Evolutionary conservation across 1,284 basidiomycete species (phyloP).

Genomic region (Malassezia equina): DNA sequence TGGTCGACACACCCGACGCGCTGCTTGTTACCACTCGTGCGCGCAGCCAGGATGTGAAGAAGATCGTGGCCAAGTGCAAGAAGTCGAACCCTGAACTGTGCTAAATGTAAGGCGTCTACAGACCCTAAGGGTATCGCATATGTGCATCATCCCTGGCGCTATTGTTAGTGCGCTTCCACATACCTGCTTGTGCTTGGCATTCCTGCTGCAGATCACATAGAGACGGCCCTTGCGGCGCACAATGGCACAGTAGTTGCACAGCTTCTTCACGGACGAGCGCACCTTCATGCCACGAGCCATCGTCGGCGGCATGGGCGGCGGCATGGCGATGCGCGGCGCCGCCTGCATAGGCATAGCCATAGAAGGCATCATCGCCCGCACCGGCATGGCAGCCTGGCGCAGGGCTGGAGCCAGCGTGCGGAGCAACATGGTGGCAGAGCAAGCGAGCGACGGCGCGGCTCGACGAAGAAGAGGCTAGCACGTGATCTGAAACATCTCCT

Average conservation of each 20-base stretch:
- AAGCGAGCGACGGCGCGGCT: background rate
- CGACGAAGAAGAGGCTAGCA: background rate
- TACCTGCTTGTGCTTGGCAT: constrained; percentile 97
- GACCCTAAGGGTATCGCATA: background rate
- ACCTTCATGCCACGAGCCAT: constrained; percentile 79
- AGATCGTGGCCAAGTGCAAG: constrained; percentile 43
- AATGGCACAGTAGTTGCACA: constrained; percentile 47
- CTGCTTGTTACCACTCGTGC: constrained; percentile 45
- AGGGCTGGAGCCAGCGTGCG: constrained; percentile 15
- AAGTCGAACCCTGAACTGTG: constrained; percentile 38
- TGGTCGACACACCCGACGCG: constrained; percentile 46
- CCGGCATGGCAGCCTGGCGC: constrained; percentile 14
- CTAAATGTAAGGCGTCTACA: constrained; percentile 9
- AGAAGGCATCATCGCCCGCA: constrained; percentile 16
- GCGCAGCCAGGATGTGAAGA: constrained; percentile 46
- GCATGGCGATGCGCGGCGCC: constrained; percentile 10
- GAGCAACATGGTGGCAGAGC: constrained; percentile 17
- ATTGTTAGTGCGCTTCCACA: constrained; percentile 34
- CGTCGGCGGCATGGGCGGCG: constrained; percentile 12
- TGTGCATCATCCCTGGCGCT: constrained; percentile 17
- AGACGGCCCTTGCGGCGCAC: constrained; percentile 69
- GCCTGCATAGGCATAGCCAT: constrained; percentile 10
- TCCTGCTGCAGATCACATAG: constrained; percentile 84
- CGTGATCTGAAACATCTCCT: background rate
- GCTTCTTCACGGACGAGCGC: constrained; percentile 75